Conservation (phyloP, 164 flowering plant genomes). For the Kalanchoe fedtschenkoi region DNA sequence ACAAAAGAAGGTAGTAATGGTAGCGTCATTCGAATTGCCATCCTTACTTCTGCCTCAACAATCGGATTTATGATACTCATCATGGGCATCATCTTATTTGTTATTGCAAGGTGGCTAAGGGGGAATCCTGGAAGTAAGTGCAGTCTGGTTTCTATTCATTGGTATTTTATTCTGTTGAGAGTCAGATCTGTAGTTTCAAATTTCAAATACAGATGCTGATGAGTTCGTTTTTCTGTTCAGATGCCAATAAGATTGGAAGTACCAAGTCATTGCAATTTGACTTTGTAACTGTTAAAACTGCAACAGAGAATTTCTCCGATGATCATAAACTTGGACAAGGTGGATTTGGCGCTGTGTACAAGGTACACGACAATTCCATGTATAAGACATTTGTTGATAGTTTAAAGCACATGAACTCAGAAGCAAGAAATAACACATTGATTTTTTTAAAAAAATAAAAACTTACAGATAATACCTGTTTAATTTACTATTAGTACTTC, state of each 20-base stretch:
- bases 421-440: no score
- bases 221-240: not conserved
- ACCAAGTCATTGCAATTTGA: slow-evolving; percentile 11
- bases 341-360: slow-evolving; percentile 39
- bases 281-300: slow-evolving; percentile 13
- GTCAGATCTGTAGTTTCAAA: not conserved
- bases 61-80: not conserved
- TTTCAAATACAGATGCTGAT: not conserved
- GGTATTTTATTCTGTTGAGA: not conserved
- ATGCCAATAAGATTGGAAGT: not conserved
- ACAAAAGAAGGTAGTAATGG: not conserved
- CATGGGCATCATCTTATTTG: not conserved
- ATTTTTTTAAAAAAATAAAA: no score
- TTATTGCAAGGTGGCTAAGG: not conserved
- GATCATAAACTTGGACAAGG: slow-evolving; percentile 36
- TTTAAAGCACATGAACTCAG: no score
- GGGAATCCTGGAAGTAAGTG: not conserved
- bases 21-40: not conserved
- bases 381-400: not conserved
- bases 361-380: slow-evolving; percentile 14
- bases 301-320: slow-evolving; percentile 27
- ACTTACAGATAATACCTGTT: no score
- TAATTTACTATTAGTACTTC: no score
- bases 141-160: no score
- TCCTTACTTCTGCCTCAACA: not conserved